phyloP scores from a whole-genome alignment of 306 rosid genomes.

The Argentina anserina region DNA sequence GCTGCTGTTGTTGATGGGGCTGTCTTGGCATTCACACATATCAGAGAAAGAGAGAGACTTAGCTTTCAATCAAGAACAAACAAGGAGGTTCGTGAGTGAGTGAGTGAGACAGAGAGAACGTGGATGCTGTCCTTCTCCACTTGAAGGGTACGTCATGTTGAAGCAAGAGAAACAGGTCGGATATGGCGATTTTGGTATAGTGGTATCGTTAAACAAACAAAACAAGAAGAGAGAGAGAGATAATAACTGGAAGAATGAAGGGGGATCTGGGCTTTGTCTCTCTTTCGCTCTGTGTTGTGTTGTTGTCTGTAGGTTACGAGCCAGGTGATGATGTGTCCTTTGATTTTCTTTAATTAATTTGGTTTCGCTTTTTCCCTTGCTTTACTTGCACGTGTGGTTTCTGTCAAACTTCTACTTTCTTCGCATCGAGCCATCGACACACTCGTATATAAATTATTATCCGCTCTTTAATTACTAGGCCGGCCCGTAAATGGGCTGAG shows the following conservation, averaged over 20 bases:
- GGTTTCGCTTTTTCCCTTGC: neutral
- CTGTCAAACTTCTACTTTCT: no score
- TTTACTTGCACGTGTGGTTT: neutral
- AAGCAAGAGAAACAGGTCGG: slow-evolving; percentile 21
- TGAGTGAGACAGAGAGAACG: slow-evolving; percentile 14
- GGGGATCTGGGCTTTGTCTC: neutral
- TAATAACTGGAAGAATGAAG: neutral
- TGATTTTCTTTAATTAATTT: slow-evolving; percentile 9
- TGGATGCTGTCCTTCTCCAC: slow-evolving; percentile 12
- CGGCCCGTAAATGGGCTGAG: no score
- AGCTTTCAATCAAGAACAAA: slow-evolving; percentile 66
- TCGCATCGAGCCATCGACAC: no score
- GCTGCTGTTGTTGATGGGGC: slow-evolving; percentile 24
- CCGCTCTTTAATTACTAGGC: no score
- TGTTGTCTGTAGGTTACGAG: slow-evolving; percentile 7
- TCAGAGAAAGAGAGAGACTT: slow-evolving; percentile 41
- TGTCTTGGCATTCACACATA: slow-evolving; percentile 58
- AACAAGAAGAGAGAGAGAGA: neutral
- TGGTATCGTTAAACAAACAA: no score
- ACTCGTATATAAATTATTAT: no score
- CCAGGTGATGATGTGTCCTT: slow-evolving; percentile 25
- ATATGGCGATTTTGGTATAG: slow-evolving; percentile 27
- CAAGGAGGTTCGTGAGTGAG: slow-evolving; percentile 16
- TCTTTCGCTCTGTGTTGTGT: no score
- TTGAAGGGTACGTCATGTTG: neutral